phyloP scores from a whole-genome alignment of 2,329 filamentous ascomycete species.

The Volutella citrinella region DNA sequence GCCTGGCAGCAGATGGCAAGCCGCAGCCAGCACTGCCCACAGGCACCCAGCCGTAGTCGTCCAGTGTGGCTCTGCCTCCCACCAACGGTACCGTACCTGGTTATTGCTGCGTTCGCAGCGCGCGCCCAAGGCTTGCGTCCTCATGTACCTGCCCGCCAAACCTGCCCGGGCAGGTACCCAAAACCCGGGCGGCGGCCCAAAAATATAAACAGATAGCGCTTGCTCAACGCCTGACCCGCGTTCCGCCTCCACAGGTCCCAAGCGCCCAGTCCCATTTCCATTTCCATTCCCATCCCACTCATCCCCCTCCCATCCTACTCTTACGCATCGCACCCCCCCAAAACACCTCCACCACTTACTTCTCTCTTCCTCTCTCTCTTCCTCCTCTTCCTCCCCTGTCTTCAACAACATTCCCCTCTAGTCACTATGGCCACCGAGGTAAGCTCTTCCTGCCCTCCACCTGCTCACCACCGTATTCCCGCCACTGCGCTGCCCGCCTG shows the following conservation, averaged over 20 bases:
- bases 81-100: no score
- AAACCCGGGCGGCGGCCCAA: no score
- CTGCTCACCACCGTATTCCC: constrained; percentile 4
- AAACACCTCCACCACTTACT: constrained; percentile 17
- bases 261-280: constrained; percentile 6
- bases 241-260: constrained; percentile 23
- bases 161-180: no score
- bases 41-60: no score
- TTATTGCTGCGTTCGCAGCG: no score
- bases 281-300: constrained; percentile 12
- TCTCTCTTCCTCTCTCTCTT: constrained; percentile 18
- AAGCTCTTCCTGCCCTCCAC: constrained; percentile 15
- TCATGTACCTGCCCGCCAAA: no score
- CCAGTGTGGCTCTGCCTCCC: no score
- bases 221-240: constrained; percentile 22
- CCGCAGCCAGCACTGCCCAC: no score
- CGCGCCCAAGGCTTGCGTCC: no score
- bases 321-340: constrained; percentile 12
- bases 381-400: constrained; percentile 16
- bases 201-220: no score
- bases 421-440: constrained; percentile 35
- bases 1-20: no score
- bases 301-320: constrained; percentile 6
- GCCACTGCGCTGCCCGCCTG: constrained; percentile 17
- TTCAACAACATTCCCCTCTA: constrained; percentile 18